phyloP scores from a whole-genome alignment of 768 basidiomycete species.

The Leccinum disarticulatum region DNA sequence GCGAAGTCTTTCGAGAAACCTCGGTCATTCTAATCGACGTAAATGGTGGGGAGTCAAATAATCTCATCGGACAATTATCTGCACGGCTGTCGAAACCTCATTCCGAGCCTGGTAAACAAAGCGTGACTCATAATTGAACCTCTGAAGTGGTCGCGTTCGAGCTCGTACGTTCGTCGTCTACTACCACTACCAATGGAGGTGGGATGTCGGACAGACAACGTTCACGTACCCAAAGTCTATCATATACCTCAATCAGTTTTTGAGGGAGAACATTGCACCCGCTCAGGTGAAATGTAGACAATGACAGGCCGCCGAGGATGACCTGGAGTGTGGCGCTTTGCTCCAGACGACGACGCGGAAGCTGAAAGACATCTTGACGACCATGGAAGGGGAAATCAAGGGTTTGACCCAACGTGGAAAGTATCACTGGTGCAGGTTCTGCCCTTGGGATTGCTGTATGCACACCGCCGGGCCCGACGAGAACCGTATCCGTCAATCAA shows the following conservation, averaged over 20 bases:
- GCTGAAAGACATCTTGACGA: no score
- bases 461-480: conserved; percentile 63
- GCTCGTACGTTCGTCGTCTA: conserved; percentile 32
- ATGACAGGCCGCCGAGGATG: no score
- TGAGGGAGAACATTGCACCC: conserved; percentile 65
- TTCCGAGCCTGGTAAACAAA: conserved; percentile 38
- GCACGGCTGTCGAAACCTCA: conserved; percentile 33
- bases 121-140: conserved; percentile 60
- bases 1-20: conserved; percentile 35
- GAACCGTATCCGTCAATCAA: conserved; percentile 74
- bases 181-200: conserved; percentile 9
- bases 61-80: conserved; percentile 54
- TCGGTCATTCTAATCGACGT: conserved; percentile 54
- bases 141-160: conserved; percentile 67
- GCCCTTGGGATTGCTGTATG: conserved; percentile 32
- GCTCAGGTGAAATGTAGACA: no score
- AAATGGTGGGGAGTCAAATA: conserved; percentile 44
- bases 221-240: conserved; percentile 63
- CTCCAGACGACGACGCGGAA: no score
- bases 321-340: no score
- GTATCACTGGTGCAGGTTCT: conserved; percentile 32
- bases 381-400: no score
- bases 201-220: conserved; percentile 25
- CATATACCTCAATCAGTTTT: conserved; percentile 75
- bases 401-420: conserved; percentile 36